Evolutionary conservation across 257 asterid genomes (phyloP), one percentile per base, ranked within the genome.

Genomic region (Cinchona pubescens): DNA sequence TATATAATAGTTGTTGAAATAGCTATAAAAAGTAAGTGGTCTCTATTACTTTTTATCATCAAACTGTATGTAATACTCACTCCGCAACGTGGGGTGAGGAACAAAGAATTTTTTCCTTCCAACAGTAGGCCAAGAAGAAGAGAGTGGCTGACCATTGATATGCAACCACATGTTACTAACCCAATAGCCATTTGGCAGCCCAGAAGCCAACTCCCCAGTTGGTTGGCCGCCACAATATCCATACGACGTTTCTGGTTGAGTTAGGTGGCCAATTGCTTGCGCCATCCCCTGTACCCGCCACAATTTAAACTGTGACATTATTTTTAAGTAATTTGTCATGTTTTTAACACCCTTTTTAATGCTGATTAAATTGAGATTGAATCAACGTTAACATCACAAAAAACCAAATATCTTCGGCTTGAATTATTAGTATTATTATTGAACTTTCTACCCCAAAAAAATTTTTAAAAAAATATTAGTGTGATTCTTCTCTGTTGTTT

Each of bases 201-300:
- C 27, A n/a, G 40, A 15, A 61, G 40, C 67, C 40, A 15, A 29
- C 67, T 61, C 40, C 40, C n/a, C n/a, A n/a, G n/a, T n/a, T n/a
- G n/a, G 21, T 29, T 37, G 25, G 67, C 49, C 15, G 59, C 58
- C 37, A 18, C 66, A 78, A 27, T 43, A 64, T 67, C 46, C 46
- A 67, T 21, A 19, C 32, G 70, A 75, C 23, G 40, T 56, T 71
- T 59, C 78, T 66, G 64, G 76, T 78, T 78, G 75, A 58, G 65
- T 75, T 82, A 71, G 85, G 83, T 82, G 78, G 73, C 80, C 75
- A 43, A 55, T 76, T 27, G 35, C 9, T 27, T 27, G 32, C 49
- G 71, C 82, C 75, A 29, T 34, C 80, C 69, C 83, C 85, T 53
- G 78, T 77, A 80, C 87, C 87, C 85, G 89, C 89, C 94, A 77